phyloP scores from a whole-genome alignment of 768 basidiomycete genomes.

The Suillus alpinus region DNA sequence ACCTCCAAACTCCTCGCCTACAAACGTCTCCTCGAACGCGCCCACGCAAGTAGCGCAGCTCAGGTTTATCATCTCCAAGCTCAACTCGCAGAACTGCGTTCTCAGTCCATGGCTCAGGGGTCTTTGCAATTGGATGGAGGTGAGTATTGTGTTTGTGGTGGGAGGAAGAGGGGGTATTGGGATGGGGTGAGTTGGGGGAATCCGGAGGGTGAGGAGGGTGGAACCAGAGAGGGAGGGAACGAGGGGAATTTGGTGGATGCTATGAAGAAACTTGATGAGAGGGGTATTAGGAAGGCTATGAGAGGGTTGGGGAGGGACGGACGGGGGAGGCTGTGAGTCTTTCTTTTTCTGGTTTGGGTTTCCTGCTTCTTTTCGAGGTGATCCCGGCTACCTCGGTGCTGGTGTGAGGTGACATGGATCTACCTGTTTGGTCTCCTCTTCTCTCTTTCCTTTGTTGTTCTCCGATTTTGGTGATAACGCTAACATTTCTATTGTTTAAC shows the following conservation, averaged over 20 bases:
- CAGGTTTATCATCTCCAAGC: constrained; percentile 86
- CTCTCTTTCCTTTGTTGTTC: background rate
- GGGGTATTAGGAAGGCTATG: constrained; percentile 62
- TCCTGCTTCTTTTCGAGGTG: background rate
- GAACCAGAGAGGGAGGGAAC: constrained; percentile 42
- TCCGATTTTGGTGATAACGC: background rate
- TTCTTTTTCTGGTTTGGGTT: background rate
- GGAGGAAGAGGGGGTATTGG: constrained; percentile 67
- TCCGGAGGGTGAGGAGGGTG: constrained; percentile 43
- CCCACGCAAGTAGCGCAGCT: constrained; percentile 74
- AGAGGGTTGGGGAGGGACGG: constrained; percentile 63
- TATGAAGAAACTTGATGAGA: constrained; percentile 63
- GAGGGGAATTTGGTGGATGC: constrained; percentile 46
- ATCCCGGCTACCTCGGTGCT: background rate
- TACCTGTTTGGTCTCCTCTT: background rate
- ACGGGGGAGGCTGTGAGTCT: constrained; percentile 69
- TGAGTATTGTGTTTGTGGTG: constrained; percentile 53
- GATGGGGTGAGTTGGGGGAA: constrained; percentile 51
- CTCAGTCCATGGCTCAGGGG: constrained; percentile 33
- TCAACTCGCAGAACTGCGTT: constrained; percentile 65
- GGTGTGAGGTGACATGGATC: background rate
- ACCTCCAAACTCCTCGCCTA: constrained; percentile 63
- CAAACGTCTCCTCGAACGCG: constrained; percentile 76
- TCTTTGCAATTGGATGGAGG: constrained; percentile 25
- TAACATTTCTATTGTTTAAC: constrained; percentile 1